Evolutionary conservation across 169 alveolate genomes (phyloP).

Genomic region (Cyclospora cayetanensis): DNA sequence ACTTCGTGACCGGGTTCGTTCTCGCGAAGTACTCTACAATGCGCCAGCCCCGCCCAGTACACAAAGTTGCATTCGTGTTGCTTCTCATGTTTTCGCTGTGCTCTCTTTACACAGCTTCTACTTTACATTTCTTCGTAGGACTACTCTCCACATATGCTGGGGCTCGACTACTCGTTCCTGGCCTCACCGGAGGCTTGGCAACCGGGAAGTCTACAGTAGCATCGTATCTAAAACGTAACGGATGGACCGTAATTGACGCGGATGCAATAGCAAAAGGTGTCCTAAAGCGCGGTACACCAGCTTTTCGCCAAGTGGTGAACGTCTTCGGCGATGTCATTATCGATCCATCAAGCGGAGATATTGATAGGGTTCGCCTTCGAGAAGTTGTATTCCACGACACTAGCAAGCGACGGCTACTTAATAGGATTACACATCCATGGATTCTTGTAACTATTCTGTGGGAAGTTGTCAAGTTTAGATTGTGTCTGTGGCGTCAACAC

Average conservation of each 20-base stretch:
- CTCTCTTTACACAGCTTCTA: neutral
- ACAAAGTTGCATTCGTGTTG: neutral
- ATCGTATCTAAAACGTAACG: neutral
- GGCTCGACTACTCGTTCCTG: constrained; percentile 44
- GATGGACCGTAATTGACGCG: constrained; percentile 47
- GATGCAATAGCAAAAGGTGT: constrained; percentile 20
- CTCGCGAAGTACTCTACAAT: constrained; percentile 12
- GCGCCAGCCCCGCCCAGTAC: neutral
- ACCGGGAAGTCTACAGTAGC: constrained; percentile 46
- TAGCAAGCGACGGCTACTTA: constrained; percentile 32
- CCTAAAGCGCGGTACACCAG: constrained; percentile 47
- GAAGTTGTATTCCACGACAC: constrained; percentile 30
- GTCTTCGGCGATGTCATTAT: constrained; percentile 20
- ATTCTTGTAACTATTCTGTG: constrained; percentile 28
- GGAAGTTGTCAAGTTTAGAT: constrained; percentile 3
- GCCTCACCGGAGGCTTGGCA: constrained; percentile 49
- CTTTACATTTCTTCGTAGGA: neutral
- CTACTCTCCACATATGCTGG: neutral
- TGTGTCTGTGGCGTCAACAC: constrained; percentile 50
- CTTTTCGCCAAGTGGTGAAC: constrained; percentile 39
- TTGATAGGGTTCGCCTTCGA: constrained; percentile 25
- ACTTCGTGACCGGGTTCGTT: neutral
- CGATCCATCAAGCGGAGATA: constrained; percentile 12
- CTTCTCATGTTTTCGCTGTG: neutral
- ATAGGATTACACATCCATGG: constrained; percentile 46